Evolutionary conservation across 2,329 filamentous ascomycete species (phyloP), one percentile per base, ranked within the genome.

Genomic region (Diaporthe australafricana): DNA sequence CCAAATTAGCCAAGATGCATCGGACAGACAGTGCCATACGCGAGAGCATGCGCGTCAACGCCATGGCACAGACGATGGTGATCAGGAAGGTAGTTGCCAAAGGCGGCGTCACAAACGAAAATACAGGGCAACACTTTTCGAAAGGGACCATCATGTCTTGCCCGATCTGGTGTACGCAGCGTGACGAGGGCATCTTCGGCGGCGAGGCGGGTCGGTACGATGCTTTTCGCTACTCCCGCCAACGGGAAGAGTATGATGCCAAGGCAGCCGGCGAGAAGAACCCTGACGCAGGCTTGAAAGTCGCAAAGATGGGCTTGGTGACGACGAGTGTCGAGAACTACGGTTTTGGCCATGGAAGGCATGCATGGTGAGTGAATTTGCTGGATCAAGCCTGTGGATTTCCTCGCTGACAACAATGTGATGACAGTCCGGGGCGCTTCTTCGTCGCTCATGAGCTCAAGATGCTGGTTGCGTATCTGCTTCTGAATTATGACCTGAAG

Each of bases 381-480:
- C 0, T 14, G 12, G 4, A 7, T 63, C 11, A 12, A 40, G 11
- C 11, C 11, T 6, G 17, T 60, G 3, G 16, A 2, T 14, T 30
- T n/a, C 27, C 5, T 4, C 11, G n/a, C 40, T 63, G 45, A 65
- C 45, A 2, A 14, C 2, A 20, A 14, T 22, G 1, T 40, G 25
- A 5, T 42, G 9, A 22, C 27, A 83, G 88, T 57, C 85, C 87
- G 0, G 88, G 88, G 0, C 82, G 88, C 0, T 90, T 90, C 80
- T 89, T 89, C 71, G 87, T 87, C 0, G 83, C 86, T 0, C 83
- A 88, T 70, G 87, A 89, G 77, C 79, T 88, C 17, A 90, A 90
- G 77, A 87, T 90, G 77, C 80, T 89, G 17, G 75, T 89, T 42
- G 81, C 86, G 1, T 83, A 88, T 68, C 76, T 89, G 25, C 75